Conservation (phyloP, 2,329 filamentous ascomycete genomes). For the Aspergillus fischeri region DNA sequence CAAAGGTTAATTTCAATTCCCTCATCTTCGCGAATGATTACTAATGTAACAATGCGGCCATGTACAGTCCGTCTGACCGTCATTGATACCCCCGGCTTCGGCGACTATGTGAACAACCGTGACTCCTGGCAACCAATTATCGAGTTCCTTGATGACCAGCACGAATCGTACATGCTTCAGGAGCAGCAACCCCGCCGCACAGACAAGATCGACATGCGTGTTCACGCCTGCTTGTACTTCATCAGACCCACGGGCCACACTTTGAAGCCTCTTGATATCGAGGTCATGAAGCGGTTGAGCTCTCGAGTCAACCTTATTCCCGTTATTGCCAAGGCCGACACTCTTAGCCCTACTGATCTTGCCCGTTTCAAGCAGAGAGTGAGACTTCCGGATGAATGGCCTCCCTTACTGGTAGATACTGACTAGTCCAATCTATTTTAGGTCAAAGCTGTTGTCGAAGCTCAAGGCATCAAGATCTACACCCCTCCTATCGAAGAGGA, state of each 20-base stretch:
- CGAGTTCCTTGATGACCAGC: slow-evolving; percentile 99
- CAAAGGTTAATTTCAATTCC: slow-evolving; percentile 65
- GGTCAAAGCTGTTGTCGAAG: slow-evolving; percentile 94
- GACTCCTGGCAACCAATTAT: slow-evolving; percentile 99
- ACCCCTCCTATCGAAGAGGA: slow-evolving; percentile 97
- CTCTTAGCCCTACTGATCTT: slow-evolving; percentile 86
- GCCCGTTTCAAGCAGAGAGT: slow-evolving; percentile 94
- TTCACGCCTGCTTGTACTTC: slow-evolving; percentile 98
- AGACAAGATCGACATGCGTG: slow-evolving; percentile 99
- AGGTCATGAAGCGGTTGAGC: slow-evolving; percentile 99
- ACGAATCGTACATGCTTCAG: slow-evolving; percentile 99
- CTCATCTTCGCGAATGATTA: neutral
- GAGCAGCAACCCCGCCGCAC: slow-evolving; percentile 97
- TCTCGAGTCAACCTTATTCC: slow-evolving; percentile 98
- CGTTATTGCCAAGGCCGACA: slow-evolving; percentile 98
- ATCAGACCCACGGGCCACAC: slow-evolving; percentile 98
- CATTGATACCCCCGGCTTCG: slow-evolving; percentile 97
- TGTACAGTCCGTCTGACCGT: slow-evolving; percentile 87
- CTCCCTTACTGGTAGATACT: neutral
- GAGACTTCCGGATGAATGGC: slow-evolving; percentile 31
- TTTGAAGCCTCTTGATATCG: slow-evolving; percentile 96
- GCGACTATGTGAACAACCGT: slow-evolving; percentile 99
- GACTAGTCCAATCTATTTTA: slow-evolving; percentile 35
- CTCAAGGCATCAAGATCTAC: slow-evolving; percentile 99
- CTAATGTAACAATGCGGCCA: slow-evolving; percentile 16